These are phyloP conservation scores for Flaveria trinervia DNA, from an alignment of 129 eudicot genomes.

Conservation along the genomic window DNA sequence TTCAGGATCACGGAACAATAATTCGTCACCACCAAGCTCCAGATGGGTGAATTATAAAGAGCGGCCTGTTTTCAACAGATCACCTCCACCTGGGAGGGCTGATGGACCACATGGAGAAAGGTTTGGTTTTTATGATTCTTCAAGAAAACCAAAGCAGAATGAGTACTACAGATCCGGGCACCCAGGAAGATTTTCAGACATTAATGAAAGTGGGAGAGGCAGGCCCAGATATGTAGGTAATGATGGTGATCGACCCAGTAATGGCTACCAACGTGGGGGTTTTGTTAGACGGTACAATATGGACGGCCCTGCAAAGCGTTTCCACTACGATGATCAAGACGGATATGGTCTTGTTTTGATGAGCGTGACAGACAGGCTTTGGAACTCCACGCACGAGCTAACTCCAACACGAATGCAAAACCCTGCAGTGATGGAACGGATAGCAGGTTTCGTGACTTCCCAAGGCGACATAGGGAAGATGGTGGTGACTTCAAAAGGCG, in stretches of 20 bases:
- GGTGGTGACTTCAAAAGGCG: conserved; percentile 30
- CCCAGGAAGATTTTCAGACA: conserved; percentile 39
- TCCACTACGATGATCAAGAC: conserved; percentile 28
- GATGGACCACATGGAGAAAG: conserved; percentile 34
- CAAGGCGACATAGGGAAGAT: conserved; percentile 37
- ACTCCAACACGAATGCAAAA: conserved; percentile 16
- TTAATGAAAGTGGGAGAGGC: conserved; percentile 36
- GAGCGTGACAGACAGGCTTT: conserved; percentile 36
- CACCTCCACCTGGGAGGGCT: conserved; percentile 36
- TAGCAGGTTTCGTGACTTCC: conserved; percentile 37
- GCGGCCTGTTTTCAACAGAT: conserved; percentile 33
- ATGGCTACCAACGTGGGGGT: conserved; percentile 33
- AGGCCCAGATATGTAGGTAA: conserved; percentile 32
- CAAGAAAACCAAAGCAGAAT: conserved; percentile 37
- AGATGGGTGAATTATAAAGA: conserved; percentile 41
- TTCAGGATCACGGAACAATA: conserved; percentile 34
- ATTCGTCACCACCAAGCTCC: conserved; percentile 33
- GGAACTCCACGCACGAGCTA: conserved; percentile 30
- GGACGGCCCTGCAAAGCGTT: conserved; percentile 28
- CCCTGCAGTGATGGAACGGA: conserved; percentile 29
- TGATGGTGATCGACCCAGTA: conserved; percentile 28
- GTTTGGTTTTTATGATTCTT: conserved; percentile 26
- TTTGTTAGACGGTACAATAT: conserved; percentile 30
- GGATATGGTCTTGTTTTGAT: conserved; percentile 30
- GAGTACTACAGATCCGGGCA: conserved; percentile 38